Evolutionary conservation across 768 basidiomycete genomes (phyloP).

Genomic region (Rhodosporidiobolus sp.): DNA sequence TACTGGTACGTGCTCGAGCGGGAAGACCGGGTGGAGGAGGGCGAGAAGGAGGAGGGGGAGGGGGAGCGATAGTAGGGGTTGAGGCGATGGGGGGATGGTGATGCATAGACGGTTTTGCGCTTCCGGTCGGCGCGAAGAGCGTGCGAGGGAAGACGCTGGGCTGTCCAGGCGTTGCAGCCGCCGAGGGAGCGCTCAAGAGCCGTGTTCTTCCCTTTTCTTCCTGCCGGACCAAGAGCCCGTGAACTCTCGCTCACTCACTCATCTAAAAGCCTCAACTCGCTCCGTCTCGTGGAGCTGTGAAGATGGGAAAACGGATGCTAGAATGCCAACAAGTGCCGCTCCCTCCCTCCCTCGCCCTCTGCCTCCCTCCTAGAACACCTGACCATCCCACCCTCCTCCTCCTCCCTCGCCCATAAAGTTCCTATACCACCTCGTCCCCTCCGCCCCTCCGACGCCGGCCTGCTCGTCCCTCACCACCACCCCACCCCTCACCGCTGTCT

Average conservation of each 20-base stretch:
- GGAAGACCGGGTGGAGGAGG: neutral
- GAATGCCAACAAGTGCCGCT: neutral
- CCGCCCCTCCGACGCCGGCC: conserved; percentile 45
- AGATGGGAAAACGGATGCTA: too few species aligned
- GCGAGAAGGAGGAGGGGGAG: neutral
- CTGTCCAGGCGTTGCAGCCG: too few species aligned
- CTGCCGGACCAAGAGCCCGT: too few species aligned
- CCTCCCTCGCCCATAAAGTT: conserved; percentile 11
- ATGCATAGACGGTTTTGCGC: neutral
- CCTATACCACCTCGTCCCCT: conserved; percentile 41
- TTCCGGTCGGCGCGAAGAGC: too few species aligned
- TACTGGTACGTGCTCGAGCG: conserved; percentile 18
- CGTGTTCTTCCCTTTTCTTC: too few species aligned
- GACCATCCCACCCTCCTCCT: conserved; percentile 17
- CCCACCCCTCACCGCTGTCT: neutral
- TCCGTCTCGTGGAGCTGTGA: too few species aligned
- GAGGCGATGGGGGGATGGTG: neutral
- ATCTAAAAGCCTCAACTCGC: too few species aligned
- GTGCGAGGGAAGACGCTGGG: too few species aligned
- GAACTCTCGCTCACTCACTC: too few species aligned
- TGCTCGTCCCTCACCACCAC: conserved; percentile 71
- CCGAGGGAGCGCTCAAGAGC: too few species aligned
- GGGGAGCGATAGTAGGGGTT: neutral
- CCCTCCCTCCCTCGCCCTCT: neutral
- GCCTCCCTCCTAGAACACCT: neutral